A percentile compares a stretch with the other conserved stretches of the same genome.
Conservation (phyloP, 2,329 filamentous ascomycete genomes). For the Periglandula ipomoeae region DNA sequence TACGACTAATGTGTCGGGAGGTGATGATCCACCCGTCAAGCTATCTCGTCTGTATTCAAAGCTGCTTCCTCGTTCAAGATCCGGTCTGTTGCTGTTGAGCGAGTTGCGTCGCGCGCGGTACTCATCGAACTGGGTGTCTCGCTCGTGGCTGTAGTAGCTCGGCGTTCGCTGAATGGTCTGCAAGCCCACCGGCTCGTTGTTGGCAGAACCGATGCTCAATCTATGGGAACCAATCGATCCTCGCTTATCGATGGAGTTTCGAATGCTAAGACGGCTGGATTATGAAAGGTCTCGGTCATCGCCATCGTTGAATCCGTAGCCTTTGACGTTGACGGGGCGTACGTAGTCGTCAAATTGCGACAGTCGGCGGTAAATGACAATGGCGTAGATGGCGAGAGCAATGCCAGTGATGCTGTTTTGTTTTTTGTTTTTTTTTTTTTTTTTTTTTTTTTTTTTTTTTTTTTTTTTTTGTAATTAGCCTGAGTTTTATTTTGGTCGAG, state of each 20-base stretch:
- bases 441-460: slow-evolving; percentile 7
- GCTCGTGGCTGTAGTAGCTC: slow-evolving; percentile 32
- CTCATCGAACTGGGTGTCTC: slow-evolving; percentile 38
- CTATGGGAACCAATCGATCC: slow-evolving; percentile 18
- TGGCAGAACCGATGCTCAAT: slow-evolving; percentile 19
- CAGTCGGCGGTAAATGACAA: slow-evolving; percentile 37
- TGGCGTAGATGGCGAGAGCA: slow-evolving; percentile 36
- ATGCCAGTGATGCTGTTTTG: slow-evolving; percentile 33
- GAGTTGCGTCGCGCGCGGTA: slow-evolving; percentile 29
- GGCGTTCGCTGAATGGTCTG: slow-evolving; percentile 15
- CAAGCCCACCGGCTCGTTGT: slow-evolving; percentile 14
- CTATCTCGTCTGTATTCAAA: slow-evolving; percentile 23
- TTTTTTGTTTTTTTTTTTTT: slow-evolving; percentile 3
- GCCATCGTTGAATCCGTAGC: slow-evolving; percentile 34
- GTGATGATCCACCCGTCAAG: slow-evolving; percentile 3
- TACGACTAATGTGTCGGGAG: slow-evolving; percentile 3
- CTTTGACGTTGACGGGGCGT: slow-evolving; percentile 39
- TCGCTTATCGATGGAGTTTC: slow-evolving; percentile 19
- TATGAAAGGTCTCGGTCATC: slow-evolving; percentile 19
- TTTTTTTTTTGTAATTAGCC: no score
- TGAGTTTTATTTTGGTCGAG: no score
- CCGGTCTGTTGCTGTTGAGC: slow-evolving; percentile 12
- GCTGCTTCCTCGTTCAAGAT: slow-evolving; percentile 20
- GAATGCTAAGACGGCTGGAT: slow-evolving; percentile 12
- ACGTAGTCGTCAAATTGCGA: slow-evolving; percentile 41